These are phyloP conservation scores for Tolypocladium ophioglossoides DNA, from an alignment of 2,329 filamentous ascomycete genomes.

Conservation along the genomic window DNA sequence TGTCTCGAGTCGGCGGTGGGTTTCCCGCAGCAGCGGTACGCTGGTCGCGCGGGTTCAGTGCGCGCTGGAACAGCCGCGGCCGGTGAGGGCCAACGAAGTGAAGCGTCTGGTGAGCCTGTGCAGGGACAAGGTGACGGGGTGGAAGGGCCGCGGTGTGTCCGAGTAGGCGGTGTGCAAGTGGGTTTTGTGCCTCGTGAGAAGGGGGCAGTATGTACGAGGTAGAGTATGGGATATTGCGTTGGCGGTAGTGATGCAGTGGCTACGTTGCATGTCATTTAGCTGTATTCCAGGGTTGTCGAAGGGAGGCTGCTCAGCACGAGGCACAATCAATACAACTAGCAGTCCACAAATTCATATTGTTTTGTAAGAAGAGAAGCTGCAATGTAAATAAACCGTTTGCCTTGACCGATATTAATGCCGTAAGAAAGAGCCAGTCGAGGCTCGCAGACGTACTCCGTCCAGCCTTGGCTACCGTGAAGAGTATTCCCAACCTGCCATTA, in stretches of 20 bases:
- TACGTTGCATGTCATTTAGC: background rate
- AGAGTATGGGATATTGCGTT: background rate
- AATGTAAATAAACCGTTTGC: background rate
- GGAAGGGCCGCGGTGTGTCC: conserved; percentile 9
- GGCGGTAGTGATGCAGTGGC: background rate
- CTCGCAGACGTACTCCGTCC: background rate
- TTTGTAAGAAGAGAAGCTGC: background rate
- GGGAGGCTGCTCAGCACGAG: background rate
- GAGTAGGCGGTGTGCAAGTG: conserved; percentile 2
- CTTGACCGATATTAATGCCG: background rate
- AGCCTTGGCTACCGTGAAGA: background rate
- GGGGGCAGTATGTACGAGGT: background rate
- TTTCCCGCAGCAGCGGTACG: conserved; percentile 10
- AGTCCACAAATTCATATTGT: background rate
- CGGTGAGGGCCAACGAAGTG: conserved; percentile 18
- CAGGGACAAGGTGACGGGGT: conserved; percentile 11
- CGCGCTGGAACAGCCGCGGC: conserved; percentile 18
- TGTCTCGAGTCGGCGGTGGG: conserved; percentile 6
- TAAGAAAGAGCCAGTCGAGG: too few species aligned
- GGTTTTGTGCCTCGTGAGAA: background rate
- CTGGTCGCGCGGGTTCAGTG: conserved; percentile 18
- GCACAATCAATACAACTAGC: background rate
- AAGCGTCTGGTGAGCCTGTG: conserved; percentile 18
- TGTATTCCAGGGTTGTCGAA: background rate
- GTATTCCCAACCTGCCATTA: background rate